These are phyloP conservation scores for Sutorius australiensis DNA, from an alignment of 768 basidiomycete genomes.

Conservation along the genomic window DNA sequence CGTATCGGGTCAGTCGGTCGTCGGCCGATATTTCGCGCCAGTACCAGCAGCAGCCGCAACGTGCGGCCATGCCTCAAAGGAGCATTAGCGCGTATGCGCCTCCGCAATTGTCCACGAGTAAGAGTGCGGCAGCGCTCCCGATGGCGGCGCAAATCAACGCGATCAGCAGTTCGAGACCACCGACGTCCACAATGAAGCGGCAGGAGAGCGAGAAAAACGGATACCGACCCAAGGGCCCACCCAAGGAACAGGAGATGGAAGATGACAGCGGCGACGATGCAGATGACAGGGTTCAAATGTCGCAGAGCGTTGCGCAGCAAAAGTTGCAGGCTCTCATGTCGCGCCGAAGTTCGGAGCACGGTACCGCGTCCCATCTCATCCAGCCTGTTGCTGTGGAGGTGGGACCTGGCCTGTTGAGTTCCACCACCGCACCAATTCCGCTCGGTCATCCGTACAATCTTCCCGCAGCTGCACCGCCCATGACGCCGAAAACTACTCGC, in stretches of 20 bases:
- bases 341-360: constrained; percentile 37
- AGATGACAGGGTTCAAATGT: constrained; percentile 51
- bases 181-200: constrained; percentile 21
- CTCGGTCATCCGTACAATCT: constrained; percentile 69
- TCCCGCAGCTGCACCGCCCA: constrained; percentile 59
- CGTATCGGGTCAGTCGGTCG: constrained; percentile 51
- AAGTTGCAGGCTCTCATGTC: constrained; percentile 56
- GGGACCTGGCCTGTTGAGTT: constrained; percentile 23
- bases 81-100: constrained; percentile 32
- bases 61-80: constrained; percentile 25
- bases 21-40: constrained; percentile 43
- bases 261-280: constrained; percentile 53
- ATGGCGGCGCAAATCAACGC: constrained; percentile 48
- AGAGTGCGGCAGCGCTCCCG: constrained; percentile 59
- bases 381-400: constrained; percentile 15
- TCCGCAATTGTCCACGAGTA: constrained; percentile 43
- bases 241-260: constrained; percentile 63
- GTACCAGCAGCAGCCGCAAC: constrained; percentile 18
- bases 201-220: constrained; percentile 34
- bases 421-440: constrained; percentile 50
- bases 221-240: constrained; percentile 64
- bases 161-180: constrained; percentile 26
- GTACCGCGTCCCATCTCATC: constrained; percentile 18
- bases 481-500: constrained; percentile 83
- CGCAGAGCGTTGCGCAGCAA: constrained; percentile 67